Percentiles rank a stretch among this genome's conserved stretches.
Conservation (phyloP, 108 stramenopile species). For the Hondaea fermentalgiana region DNA sequence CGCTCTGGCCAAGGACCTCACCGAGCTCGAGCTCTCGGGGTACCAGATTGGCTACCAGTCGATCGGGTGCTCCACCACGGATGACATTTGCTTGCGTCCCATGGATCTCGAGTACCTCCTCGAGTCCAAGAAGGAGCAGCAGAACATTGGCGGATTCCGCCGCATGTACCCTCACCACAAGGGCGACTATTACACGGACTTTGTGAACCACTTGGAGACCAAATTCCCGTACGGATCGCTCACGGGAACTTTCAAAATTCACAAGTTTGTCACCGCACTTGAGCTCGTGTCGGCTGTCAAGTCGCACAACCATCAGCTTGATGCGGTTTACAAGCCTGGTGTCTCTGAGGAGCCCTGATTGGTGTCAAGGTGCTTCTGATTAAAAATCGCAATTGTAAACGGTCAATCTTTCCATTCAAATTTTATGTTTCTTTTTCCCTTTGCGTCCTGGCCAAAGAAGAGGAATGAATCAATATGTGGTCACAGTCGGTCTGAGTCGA, state of each 20-base stretch:
- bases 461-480: no score
- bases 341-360: neutral
- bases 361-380: no score
- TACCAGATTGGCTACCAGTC: slow-evolving; percentile 9
- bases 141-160: slow-evolving; percentile 14
- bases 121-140: slow-evolving; percentile 17
- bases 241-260: slow-evolving; percentile 8
- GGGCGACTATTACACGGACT: neutral
- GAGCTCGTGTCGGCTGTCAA: neutral
- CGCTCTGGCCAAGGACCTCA: neutral
- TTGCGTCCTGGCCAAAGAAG: no score
- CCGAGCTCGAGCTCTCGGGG: slow-evolving; percentile 14
- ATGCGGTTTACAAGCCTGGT: neutral
- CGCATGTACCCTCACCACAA: slow-evolving; percentile 9
- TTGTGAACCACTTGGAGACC: slow-evolving; percentile 4
- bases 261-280: neutral
- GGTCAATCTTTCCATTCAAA: no score
- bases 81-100: slow-evolving; percentile 2
- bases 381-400: no score
- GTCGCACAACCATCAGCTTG: slow-evolving; percentile 3
- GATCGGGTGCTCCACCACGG: neutral
- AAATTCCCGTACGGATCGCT: neutral
- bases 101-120: slow-evolving; percentile 1
- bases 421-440: no score
- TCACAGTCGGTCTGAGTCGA: no score